Conservation (phyloP, 2,329 filamentous ascomycete genomes). For the Aspergillus tamarii region DNA sequence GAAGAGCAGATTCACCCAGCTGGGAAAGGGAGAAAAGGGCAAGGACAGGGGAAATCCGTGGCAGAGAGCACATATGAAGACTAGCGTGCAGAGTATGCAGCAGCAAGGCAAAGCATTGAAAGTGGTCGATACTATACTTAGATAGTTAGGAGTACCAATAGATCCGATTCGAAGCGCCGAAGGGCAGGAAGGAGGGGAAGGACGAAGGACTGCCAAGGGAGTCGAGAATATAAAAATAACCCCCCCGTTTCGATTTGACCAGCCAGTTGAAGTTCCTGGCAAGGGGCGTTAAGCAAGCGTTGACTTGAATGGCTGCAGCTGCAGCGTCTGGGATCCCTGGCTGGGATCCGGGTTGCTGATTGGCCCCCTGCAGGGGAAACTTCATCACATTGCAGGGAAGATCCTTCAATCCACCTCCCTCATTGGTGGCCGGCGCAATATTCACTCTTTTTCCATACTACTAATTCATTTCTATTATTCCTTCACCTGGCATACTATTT, state of each 20-base stretch:
- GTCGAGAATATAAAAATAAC: conserved; percentile 10
- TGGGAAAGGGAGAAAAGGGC: not conserved
- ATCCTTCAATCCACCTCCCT: not conserved
- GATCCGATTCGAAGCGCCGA: conserved; percentile 24
- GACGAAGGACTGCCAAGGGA: not conserved
- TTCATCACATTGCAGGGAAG: conserved; percentile 24
- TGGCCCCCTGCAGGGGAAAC: conserved; percentile 24
- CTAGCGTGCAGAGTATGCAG: conserved; percentile 27
- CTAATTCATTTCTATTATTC: not conserved
- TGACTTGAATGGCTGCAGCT: not conserved
- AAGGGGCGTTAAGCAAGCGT: not conserved
- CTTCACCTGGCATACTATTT: not conserved
- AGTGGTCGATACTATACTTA: conserved; percentile 1
- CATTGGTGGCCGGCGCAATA: not conserved
- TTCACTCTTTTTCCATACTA: not conserved
- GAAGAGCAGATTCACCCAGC: not conserved
- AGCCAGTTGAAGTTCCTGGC: not conserved
- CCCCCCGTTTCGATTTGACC: not conserved
- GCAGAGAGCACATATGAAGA: conserved; percentile 6
- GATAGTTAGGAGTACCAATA: not conserved
- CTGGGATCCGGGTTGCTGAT: conserved; percentile 11
- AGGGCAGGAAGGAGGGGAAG: not conserved
- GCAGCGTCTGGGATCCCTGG: not conserved
- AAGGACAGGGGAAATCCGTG: conserved; percentile 7
- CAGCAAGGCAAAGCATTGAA: conserved; percentile 9